Conservation (phyloP, 768 basidiomycete species). For the Xerocomus spinulosus region DNA sequence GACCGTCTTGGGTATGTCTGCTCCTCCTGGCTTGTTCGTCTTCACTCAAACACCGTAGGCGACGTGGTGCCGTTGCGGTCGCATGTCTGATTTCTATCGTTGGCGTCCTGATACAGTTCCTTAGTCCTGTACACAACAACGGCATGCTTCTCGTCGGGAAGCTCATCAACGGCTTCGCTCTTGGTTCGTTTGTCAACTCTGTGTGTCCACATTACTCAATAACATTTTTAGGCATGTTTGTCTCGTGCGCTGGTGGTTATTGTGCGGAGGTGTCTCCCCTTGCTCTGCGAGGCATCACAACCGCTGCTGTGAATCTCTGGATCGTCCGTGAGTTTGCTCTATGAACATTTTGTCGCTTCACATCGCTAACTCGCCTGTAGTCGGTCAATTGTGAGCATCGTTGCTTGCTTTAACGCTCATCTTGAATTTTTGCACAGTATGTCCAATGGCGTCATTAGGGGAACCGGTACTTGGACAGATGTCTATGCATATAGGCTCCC, state of each 20-base stretch:
- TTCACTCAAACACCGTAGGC: constrained; percentile 6
- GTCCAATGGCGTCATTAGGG: constrained; percentile 23
- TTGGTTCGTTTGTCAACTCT: constrained; percentile 9
- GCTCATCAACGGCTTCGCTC: constrained; percentile 24
- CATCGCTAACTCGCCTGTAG: constrained; percentile 2
- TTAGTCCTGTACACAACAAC: constrained; percentile 21
- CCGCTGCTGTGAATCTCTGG: constrained; percentile 25
- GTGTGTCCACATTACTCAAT: neutral
- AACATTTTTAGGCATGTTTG: constrained; percentile 16
- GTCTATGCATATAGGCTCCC: constrained; percentile 25
- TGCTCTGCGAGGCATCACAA: constrained; percentile 23
- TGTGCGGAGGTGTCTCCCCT: constrained; percentile 30
- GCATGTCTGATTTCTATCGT: constrained; percentile 19
- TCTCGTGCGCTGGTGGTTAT: constrained; percentile 22
- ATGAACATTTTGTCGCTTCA: neutral
- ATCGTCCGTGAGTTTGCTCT: constrained; percentile 16
- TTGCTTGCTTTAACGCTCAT: neutral
- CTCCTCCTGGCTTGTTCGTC: too few species aligned
- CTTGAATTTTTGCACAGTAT: constrained; percentile 9
- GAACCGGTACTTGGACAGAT: constrained; percentile 19
- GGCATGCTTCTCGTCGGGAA: constrained; percentile 24
- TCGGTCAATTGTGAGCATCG: constrained; percentile 22
- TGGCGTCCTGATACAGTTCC: constrained; percentile 23
- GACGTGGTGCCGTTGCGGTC: constrained; percentile 23
- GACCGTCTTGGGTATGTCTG: constrained; percentile 17